These are phyloP conservation scores for Rhodotorula sp. DNA, from an alignment of 1,284 basidiomycete genomes.

Conservation along the genomic window DNA sequence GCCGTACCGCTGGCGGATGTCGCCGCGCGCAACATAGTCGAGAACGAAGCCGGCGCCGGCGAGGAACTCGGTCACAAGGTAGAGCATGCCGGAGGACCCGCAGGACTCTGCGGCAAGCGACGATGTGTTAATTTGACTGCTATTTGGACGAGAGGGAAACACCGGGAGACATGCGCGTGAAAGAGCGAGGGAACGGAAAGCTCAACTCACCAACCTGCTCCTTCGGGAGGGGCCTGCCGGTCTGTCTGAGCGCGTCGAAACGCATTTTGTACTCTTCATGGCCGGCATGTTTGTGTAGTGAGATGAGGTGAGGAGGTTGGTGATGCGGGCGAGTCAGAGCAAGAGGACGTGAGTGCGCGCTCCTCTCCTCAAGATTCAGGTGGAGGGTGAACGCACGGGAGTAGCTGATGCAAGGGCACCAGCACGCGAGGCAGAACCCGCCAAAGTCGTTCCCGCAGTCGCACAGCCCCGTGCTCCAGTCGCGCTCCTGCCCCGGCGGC, in stretches of 20 bases:
- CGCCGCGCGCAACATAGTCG: conserved; percentile 52
- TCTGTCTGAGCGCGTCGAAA: conserved; percentile 6
- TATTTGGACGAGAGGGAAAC: too few species aligned
- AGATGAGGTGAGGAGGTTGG: too few species aligned
- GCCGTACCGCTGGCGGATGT: conserved; percentile 56
- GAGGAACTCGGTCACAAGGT: conserved; percentile 17
- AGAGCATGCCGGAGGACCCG: conserved; percentile 1
- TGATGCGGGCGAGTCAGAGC: background rate
- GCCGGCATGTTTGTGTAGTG: background rate
- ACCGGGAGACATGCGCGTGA: too few species aligned
- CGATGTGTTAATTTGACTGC: background rate
- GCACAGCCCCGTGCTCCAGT: conserved; percentile 13
- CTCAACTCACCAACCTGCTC: background rate
- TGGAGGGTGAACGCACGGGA: background rate
- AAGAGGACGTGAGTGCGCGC: background rate
- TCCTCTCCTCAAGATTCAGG: background rate
- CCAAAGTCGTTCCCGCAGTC: conserved; percentile 4
- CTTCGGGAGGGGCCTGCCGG: background rate
- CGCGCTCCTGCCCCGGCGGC: background rate
- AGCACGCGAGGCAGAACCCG: conserved; percentile 20
- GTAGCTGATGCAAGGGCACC: conserved; percentile 21
- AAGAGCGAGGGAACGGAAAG: too few species aligned
- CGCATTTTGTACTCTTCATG: conserved; percentile 14
- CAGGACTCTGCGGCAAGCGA: background rate
- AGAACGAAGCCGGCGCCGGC: conserved; percentile 54